These are phyloP conservation scores for Rickenella mellea DNA, from an alignment of 768 basidiomycete species.

Conservation along the genomic window DNA sequence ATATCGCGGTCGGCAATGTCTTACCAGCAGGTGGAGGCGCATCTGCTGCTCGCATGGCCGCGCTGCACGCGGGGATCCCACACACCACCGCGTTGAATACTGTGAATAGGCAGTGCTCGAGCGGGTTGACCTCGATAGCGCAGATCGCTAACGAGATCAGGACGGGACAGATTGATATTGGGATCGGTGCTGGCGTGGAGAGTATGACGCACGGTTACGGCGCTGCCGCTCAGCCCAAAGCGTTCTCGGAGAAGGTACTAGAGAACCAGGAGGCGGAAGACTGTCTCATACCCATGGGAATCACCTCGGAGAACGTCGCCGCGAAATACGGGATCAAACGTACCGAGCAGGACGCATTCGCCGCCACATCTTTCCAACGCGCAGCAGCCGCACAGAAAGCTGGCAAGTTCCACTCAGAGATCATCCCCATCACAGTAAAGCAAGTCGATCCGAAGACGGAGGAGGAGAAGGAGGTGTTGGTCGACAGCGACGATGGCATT, in stretches of 20 bases:
- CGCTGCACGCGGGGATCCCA: conserved; percentile 79
- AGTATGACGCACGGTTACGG: conserved; percentile 82
- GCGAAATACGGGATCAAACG: conserved; percentile 67
- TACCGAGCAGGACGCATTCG: conserved; percentile 72
- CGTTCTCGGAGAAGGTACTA: conserved; percentile 57
- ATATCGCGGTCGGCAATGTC: conserved; percentile 81
- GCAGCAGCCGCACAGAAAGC: conserved; percentile 73
- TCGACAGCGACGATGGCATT: conserved; percentile 80
- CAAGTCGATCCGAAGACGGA: conserved; percentile 68
- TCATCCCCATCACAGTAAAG: conserved; percentile 68
- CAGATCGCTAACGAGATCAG: conserved; percentile 76
- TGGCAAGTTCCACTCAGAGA: conserved; percentile 77
- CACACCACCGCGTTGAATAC: conserved; percentile 66
- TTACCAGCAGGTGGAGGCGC: conserved; percentile 84
- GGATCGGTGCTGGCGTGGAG: conserved; percentile 86
- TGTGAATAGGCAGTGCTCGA: conserved; percentile 87
- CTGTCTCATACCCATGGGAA: conserved; percentile 83
- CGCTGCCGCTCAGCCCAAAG: conserved; percentile 41
- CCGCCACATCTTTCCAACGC: conserved; percentile 77
- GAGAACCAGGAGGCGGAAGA: conserved; percentile 63
- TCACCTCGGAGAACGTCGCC: conserved; percentile 93
- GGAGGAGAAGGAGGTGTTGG: conserved; percentile 53
- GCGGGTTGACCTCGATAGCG: conserved; percentile 73
- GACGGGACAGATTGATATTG: conserved; percentile 78
- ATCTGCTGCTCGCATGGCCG: conserved; percentile 74